A percentile compares a stretch with the other conserved stretches of the same genome.
Conservation (phyloP, 345 rosid species). For the Gossypium ekmanianum region DNA sequence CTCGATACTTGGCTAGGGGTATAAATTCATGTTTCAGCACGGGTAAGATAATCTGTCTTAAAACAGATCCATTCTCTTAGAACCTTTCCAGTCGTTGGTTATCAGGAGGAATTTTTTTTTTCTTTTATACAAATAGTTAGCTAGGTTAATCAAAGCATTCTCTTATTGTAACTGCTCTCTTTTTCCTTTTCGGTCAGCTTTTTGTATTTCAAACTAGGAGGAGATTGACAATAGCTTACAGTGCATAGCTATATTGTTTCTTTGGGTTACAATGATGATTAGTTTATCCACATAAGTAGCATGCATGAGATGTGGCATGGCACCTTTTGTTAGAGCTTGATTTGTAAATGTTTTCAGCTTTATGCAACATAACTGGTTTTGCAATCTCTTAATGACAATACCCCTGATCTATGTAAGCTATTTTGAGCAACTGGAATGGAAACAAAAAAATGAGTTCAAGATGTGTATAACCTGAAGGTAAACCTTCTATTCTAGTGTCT, state of each 20-base stretch:
- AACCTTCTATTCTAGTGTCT: background rate
- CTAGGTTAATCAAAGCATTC: background rate
- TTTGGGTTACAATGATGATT: background rate
- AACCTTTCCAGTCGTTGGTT: background rate
- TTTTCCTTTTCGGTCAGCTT: background rate
- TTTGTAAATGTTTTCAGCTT: background rate
- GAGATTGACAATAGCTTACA: background rate
- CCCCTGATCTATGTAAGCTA: background rate
- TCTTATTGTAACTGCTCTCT: background rate
- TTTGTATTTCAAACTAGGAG: background rate
- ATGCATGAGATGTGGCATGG: background rate
- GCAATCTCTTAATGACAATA: background rate
- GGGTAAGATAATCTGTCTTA: conserved; percentile 45
- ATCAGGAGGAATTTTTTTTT: background rate
- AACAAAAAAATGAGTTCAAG: background rate
- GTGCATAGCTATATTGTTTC: conserved; percentile 1
- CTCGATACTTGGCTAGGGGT: conserved; percentile 98
- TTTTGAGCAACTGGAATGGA: conserved; percentile 6
- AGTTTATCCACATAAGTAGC: background rate
- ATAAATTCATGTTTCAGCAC: conserved; percentile 94
- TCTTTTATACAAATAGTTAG: background rate
- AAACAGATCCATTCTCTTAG: background rate
- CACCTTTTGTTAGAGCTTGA: background rate
- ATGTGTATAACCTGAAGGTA: background rate
- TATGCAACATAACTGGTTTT: conserved; percentile 1